Evolutionary conservation across 2,329 filamentous ascomycete species (phyloP).

Genomic region (Pseudogymnoascus sp.): DNA sequence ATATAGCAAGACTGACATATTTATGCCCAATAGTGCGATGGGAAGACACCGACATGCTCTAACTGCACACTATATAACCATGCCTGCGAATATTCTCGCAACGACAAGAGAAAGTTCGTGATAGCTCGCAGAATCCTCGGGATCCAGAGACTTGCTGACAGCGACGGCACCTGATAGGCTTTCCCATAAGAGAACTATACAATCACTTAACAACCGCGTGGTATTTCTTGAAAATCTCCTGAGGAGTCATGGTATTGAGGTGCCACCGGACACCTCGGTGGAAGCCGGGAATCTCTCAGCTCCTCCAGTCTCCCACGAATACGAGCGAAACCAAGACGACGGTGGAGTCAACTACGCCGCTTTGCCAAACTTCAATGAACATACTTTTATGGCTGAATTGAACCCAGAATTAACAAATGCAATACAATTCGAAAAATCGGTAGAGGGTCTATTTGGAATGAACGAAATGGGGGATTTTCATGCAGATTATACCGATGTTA

Average conservation of each 20-base stretch:
- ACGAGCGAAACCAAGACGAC: background rate
- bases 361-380: background rate
- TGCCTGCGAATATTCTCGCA: background rate
- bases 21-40: background rate
- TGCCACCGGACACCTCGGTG: background rate
- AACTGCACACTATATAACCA: background rate
- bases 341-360: background rate
- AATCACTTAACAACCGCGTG: background rate
- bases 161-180: background rate
- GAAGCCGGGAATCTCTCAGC: background rate
- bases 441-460: background rate
- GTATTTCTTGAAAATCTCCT: background rate
- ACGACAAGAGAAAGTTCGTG: background rate
- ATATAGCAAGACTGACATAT: background rate
- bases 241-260: background rate
- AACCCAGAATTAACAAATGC: background rate
- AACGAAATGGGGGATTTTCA: background rate
- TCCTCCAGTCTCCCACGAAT: background rate
- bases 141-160: background rate
- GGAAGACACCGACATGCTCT: conserved; percentile 2
- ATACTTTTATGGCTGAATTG: background rate
- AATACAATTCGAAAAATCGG: background rate
- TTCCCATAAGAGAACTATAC: conserved; percentile 4
- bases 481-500: background rate
- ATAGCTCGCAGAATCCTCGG: background rate